Evolutionary conservation across 2,329 filamentous ascomycete genomes (phyloP).

Genomic region (Calonectria montana): DNA sequence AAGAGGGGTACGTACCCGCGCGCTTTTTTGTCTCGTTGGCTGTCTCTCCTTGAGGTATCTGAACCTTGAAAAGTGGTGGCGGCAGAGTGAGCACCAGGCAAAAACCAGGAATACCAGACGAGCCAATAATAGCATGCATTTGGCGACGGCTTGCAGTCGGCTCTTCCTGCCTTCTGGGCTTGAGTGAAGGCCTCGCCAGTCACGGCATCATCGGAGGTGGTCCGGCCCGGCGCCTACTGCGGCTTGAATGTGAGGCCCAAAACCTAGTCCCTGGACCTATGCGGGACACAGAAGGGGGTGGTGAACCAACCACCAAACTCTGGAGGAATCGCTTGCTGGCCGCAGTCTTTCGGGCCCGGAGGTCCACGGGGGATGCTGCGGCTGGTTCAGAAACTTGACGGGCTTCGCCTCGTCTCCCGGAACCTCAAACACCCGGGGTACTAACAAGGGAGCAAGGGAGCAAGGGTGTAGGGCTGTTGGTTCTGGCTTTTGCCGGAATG

Average conservation of each 20-base stretch:
- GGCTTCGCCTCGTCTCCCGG: conserved; percentile 10
- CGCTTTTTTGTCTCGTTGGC: conserved; percentile 1
- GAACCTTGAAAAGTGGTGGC: conserved; percentile 13
- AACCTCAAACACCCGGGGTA: conserved; percentile 7
- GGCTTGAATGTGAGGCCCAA: conserved; percentile 34
- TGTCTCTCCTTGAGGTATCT: background rate
- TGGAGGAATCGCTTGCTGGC: conserved; percentile 13
- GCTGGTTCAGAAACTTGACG: background rate
- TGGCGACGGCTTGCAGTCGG: conserved; percentile 17
- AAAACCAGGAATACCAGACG: background rate
- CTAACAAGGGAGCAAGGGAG: background rate
- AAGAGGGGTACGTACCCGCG: conserved; percentile 8
- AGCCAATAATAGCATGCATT: conserved; percentile 3
- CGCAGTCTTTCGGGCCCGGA: conserved; percentile 12
- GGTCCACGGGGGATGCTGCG: background rate
- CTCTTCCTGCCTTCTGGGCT: background rate
- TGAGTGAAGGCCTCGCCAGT: background rate
- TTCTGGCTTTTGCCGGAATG: conserved; percentile 1
- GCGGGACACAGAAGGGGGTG: background rate
- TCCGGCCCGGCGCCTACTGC: conserved; percentile 46
- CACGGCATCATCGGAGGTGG: conserved; percentile 32
- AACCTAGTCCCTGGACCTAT: conserved; percentile 27
- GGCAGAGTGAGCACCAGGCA: conserved; percentile 9
- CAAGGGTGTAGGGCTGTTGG: conserved; percentile 1
- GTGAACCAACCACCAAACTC: background rate